Evolutionary conservation across 2,329 filamentous ascomycete genomes (phyloP), one percentile per base, ranked within the genome.

Genomic region (Fusarium humuli): DNA sequence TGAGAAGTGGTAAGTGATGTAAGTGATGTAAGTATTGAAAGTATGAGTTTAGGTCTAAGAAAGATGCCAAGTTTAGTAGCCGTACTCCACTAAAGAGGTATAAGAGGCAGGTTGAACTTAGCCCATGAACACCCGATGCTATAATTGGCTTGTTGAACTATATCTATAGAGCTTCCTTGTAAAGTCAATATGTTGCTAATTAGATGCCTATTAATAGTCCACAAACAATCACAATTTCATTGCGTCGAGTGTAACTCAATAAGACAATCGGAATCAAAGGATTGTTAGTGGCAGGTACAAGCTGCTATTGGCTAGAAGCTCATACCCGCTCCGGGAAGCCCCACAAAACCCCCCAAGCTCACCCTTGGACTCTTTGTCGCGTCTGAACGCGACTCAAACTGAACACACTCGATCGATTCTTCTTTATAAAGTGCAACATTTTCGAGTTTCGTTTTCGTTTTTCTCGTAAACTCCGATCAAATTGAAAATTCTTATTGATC

Each of bases 231-330:
- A 25, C 27, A 46, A 20, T 53, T 20, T 32, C 23, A 29, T 46
- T 45, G 25, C 27, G 29, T 22, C 22, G 23, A 41, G 32, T 57
- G 27, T 42, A 29, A 34, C 50, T 32, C 53, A 22, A 10, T 32
- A 32, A 25, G 37, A 52, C 12, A 65, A 54, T 29, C n/a, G 13
- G 23, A 29, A 29, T 27, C 12, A 48, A 65, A 32, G 54, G 41
- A 42, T 49, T 66, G 13, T 41, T 30, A 22, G 46, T 40, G 25
- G 34, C 18, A 53, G 25, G 16, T 5, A 41, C 16, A 30, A 48
- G 40, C 48, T 53, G 16, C 58, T 45, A 75, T 75, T 76, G 72
- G 73, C 20, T 42, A 14, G 29, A 62, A 65, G 59, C 72, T 62
- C 30, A 29, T 57, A 69, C 73, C 69, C 62, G 68, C 61, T 27